phyloP scores from a whole-genome alignment of 306 rosid genomes.

The Purshia tridentata region DNA sequence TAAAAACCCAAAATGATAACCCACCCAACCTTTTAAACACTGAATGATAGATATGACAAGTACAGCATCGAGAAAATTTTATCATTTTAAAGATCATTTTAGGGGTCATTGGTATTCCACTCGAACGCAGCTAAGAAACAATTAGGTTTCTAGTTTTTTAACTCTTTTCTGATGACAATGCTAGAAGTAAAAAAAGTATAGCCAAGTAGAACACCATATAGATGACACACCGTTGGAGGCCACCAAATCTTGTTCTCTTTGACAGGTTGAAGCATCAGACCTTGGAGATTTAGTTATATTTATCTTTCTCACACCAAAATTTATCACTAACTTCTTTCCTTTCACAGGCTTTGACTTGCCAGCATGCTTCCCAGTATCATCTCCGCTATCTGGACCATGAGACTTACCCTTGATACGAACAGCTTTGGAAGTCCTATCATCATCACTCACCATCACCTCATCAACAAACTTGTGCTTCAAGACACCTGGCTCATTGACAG shows the following conservation, averaged over 20 bases:
- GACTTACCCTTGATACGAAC: constrained; percentile 70
- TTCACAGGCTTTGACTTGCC: constrained; percentile 60
- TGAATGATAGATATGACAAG: not conserved
- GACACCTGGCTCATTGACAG: constrained; percentile 52
- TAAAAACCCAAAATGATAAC: not conserved
- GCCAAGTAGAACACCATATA: not conserved
- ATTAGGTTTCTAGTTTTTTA: not conserved
- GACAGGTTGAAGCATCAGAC: constrained; percentile 86
- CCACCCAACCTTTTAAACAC: not conserved
- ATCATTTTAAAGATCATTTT: not conserved
- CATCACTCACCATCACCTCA: constrained; percentile 93
- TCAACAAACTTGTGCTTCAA: constrained; percentile 85
- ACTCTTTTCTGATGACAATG: not conserved
- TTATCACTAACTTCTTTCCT: constrained; percentile 91
- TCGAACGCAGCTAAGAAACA: not conserved
- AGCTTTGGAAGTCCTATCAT: constrained; percentile 65
- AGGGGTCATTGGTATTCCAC: not conserved
- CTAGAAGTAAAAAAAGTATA: not conserved
- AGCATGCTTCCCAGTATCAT: constrained; percentile 61
- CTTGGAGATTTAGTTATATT: constrained; percentile 77
- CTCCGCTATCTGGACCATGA: constrained; percentile 62
- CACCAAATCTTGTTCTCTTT: constrained; percentile 63
- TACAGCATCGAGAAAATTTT: not conserved
- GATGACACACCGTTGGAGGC: constrained; percentile 55
- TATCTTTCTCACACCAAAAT: constrained; percentile 83